A percentile compares a stretch with the other conserved stretches of the same genome.
These are phyloP conservation scores for Backusella psychrophila DNA, from an alignment of 192 early-diverging fungal genomes.

Conservation along the genomic window DNA sequence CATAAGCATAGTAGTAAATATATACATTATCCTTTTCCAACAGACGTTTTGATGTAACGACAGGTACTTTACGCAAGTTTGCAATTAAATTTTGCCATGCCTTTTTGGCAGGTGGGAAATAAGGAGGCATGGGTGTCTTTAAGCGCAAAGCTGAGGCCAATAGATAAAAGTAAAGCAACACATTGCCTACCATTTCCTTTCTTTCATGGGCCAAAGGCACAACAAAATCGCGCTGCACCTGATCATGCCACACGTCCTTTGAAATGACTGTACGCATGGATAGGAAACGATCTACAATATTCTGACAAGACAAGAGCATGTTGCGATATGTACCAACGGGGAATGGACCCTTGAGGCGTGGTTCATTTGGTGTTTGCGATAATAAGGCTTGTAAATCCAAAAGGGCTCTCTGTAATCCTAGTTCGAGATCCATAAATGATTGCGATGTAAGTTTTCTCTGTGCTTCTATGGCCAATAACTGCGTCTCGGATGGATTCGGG, in stretches of 20 bases:
- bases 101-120: conserved; percentile 68
- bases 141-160: conserved; percentile 78
- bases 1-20: conserved; percentile 80
- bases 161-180: conserved; percentile 75
- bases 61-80: conserved; percentile 57
- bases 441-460: conserved; percentile 35
- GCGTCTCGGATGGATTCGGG: conserved; percentile 19
- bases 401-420: conserved; percentile 63
- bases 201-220: conserved; percentile 57
- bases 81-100: conserved; percentile 58
- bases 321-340: conserved; percentile 61
- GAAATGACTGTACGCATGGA: conserved; percentile 72
- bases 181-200: conserved; percentile 68
- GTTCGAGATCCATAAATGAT: conserved; percentile 71
- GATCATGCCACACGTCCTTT: conserved; percentile 51
- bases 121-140: conserved; percentile 81
- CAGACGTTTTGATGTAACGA: conserved; percentile 40
- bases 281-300: conserved; percentile 74
- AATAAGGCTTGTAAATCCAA: conserved; percentile 63
- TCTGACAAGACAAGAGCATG: conserved; percentile 72
- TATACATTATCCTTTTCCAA: conserved; percentile 60
- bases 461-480: conserved; percentile 14
- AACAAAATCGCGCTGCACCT: conserved; percentile 59
- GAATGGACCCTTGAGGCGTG: conserved; percentile 78
- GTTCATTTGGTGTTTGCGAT: conserved; percentile 74